Evolutionary conservation across 257 asterid species (phyloP), one percentile per base, ranked within the genome.

Genomic region (Ilex aquifolium): DNA sequence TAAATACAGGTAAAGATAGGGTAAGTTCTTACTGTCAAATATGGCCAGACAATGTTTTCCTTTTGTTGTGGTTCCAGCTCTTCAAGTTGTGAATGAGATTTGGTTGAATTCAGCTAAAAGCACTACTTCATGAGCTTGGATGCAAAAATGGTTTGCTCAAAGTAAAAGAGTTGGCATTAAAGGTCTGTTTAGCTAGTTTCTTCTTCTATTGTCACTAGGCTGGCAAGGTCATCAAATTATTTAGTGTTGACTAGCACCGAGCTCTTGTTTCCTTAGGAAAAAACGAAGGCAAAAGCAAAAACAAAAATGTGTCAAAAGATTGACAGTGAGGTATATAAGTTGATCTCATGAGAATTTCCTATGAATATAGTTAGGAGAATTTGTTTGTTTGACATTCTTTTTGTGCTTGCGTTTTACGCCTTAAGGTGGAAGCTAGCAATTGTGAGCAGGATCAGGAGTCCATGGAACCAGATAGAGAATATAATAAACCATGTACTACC

Each of bases 61-160:
- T 36, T 36, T 56, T 57, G 51, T 59, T 14, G 16, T 14, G 7
- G 63, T 52, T 49, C 6, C 49, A n/a, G 32, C 59, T 60, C 13
- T 48, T 59, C 12, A 57, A 17, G 40, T 7, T 44, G 13, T 40
- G 55, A 56, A 65, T 49, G 44, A 14, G 15, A 6, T 7, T 6
- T 14, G 14, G n/a, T 56, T 67, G 44, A 31, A 72, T 71, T 74
- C 76, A 86, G 97, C 66, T 82, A 55, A 89, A 74, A 81, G 71
- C 72, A 67, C 65, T 89, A 39, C 87, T 83, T 48, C 94, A 86
- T 62, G 91, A 81, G 74, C 88, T 89, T 62, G 91, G 82, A 56
- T 84, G 88, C 78, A 79, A 57, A 73, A 83, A 66, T 65, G 83
- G 83, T 54, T 61, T 84, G 64, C 81, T 84, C 68, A 76, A 57